A percentile compares a stretch with the other conserved stretches of the same genome.
These are phyloP conservation scores for Claviceps sp. DNA, from an alignment of 2,329 filamentous ascomycete species.

Conservation along the genomic window DNA sequence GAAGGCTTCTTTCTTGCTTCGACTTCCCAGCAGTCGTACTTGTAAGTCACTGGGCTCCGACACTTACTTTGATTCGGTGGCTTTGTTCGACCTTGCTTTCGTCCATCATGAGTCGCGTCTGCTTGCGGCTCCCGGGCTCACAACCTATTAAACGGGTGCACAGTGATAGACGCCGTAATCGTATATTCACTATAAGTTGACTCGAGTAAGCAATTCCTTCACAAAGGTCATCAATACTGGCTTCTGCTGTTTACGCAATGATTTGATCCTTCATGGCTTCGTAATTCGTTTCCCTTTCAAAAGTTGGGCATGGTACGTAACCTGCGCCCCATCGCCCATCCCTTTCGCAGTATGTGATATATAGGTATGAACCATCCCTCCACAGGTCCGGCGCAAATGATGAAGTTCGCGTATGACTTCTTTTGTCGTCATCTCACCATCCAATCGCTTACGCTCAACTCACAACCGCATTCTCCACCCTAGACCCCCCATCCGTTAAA, in stretches of 20 bases:
- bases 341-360: background rate
- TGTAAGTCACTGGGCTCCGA: too few species aligned
- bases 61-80: too few species aligned
- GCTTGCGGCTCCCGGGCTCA: too few species aligned
- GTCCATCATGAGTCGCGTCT: too few species aligned
- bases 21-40: too few species aligned
- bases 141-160: too few species aligned
- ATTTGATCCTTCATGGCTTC: conserved; percentile 4
- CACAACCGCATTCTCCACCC: conserved; percentile 11
- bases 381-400: background rate
- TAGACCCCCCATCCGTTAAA: conserved; percentile 7
- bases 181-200: too few species aligned
- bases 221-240: background rate
- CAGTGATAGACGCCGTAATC: too few species aligned
- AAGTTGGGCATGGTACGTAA: background rate
- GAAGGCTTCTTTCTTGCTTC: too few species aligned
- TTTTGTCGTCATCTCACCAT: conserved; percentile 12
- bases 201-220: too few species aligned
- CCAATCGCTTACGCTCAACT: conserved; percentile 12
- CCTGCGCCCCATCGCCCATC: background rate
- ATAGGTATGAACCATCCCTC: background rate
- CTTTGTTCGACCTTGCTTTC: too few species aligned
- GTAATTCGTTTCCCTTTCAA: background rate
- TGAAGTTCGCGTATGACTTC: background rate
- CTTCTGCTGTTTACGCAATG: background rate